Evolutionary conservation across 345 rosid genomes (phyloP), one percentile per base, ranked within the genome.

Genomic region (Eucalyptus sideroxylon): DNA sequence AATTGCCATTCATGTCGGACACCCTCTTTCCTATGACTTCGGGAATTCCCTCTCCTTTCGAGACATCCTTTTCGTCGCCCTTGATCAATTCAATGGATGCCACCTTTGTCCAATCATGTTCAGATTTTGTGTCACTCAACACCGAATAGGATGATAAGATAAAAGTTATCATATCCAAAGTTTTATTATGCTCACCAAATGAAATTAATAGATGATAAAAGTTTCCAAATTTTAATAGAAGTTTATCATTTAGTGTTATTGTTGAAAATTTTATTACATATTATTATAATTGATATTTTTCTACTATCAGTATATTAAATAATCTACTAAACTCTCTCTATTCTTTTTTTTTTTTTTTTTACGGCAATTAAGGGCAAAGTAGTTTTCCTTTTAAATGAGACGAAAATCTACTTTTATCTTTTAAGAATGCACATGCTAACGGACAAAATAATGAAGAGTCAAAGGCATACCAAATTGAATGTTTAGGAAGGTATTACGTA

Each of bases 121-220:
- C 5, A 4, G 5, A 53, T 53, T 53, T 53, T 2, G 5, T 53
- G 24, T 19, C 59, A 19, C 11, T 53, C 24, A 19, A 19, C 59
- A 19, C 11, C 2, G 11, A 1, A 19, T 53, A 53, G 24, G 24
- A 53, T 53, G 6, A 56, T 56, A 56, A 9, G 6, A 56, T 56
- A 56, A 56, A 56, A 56, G 13, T 56, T 24, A 4, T 56, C 30
- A 9, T 24, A 56, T 19, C 5, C 5, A 7, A 53, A 53, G 9
- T 53, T 53, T 53, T 53, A 53, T 53, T 0, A 0, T 0, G 1
- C 30, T 24, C 13, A 24, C 30, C 12, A 56, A 56, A 24, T 3
- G 0, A 0, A 56, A 8, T 0, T 56, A 56, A 56, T 2, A 56
- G 0, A 4, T 5, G 27, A 56, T 56, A 56, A 56, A 23, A 56